Evolutionary conservation across 257 asterid genomes (phyloP), one percentile per base, ranked within the genome.

Genomic region (Plantago ovata): DNA sequence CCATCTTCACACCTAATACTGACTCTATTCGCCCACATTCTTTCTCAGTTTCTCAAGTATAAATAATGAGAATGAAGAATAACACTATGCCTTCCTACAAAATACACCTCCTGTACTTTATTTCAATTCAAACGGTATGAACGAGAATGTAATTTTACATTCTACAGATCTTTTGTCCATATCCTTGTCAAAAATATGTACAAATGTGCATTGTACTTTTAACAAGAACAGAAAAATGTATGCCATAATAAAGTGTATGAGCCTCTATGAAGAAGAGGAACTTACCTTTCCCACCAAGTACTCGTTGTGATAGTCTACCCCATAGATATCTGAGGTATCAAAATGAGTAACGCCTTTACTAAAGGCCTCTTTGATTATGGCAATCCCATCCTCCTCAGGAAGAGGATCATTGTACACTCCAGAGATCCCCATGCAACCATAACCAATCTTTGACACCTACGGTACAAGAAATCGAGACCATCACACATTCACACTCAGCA

Each of bases 361-460:
- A 32, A 75, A 83, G 40, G 82, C 87, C 54, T 75, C 73, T 55
- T 69, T 62, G 0, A 83, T 67, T 2, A 83, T 18, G 0, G 52
- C 57, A 36, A 46, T 71, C 41, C 92, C 87, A 32, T 32, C 87
- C 24, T 77, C 77, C 32, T 80, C 75, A 3, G 84, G 62, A 38
- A 79, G 66, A 44, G 87, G 87, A 28, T 74, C 73, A 61, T 77
- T 83, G 38, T 72, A 66, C 6, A 55, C 20, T 58, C 84, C 84
- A 38, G 83, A 63, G n/a, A 83, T 84, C 36, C 80, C 75, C 22
- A 20, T 80, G 60, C 84, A 83, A 3, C 91, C 91, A 24, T 73
- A 77, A 0, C 87, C 87, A 14, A 83, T 50, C 36, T 66, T 69
- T 0, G 87, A 80, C 14, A 83, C 87, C 87, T 77, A 32, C 2